These are phyloP conservation scores for Podospora bellae-mahoneyi DNA, from an alignment of 495 filamentous ascomycete species.

Conservation along the genomic window DNA sequence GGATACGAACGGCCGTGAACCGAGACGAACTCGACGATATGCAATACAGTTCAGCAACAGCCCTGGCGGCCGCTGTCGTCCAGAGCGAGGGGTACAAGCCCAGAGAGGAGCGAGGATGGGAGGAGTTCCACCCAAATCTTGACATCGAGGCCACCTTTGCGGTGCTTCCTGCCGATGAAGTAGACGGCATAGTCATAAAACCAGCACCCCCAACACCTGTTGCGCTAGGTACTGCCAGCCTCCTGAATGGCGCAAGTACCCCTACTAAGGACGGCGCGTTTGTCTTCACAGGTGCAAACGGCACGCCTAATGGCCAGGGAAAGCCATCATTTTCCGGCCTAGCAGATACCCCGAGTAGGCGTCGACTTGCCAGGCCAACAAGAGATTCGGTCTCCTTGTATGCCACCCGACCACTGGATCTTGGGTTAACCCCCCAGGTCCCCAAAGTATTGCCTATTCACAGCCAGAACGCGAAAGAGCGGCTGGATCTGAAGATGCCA, in stretches of 20 bases:
- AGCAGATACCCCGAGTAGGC: constrained; percentile 42
- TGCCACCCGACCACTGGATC: constrained; percentile 42
- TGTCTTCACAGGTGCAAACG: constrained; percentile 17
- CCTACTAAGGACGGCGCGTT: constrained; percentile 37
- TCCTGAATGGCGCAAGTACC: constrained; percentile 35
- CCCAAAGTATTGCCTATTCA: constrained; percentile 53
- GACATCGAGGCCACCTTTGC: constrained; percentile 77
- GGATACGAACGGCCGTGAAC: constrained; percentile 49
- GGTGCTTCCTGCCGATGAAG: constrained; percentile 76
- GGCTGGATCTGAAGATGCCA: constrained; percentile 57
- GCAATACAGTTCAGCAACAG: constrained; percentile 72
- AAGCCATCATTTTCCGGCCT: constrained; percentile 27
- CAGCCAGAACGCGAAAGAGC: constrained; percentile 55
- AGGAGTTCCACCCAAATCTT: constrained; percentile 93
- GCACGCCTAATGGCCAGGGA: constrained; percentile 28
- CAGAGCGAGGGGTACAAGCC: constrained; percentile 96
- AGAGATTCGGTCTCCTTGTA: constrained; percentile 49
- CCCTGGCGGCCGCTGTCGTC: constrained; percentile 76
- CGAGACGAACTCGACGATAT: constrained; percentile 50
- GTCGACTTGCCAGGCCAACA: constrained; percentile 45
- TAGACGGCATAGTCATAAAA: constrained; percentile 61
- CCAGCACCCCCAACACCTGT: constrained; percentile 44
- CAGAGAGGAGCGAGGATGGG: constrained; percentile 91
- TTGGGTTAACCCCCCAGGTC: constrained; percentile 37
- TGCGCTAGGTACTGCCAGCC: constrained; percentile 25